A percentile compares a stretch with the other conserved stretches of the same genome.
phyloP scores from a whole-genome alignment of 495 filamentous ascomycete genomes.

The Friedmanniomyces endolithicus region DNA sequence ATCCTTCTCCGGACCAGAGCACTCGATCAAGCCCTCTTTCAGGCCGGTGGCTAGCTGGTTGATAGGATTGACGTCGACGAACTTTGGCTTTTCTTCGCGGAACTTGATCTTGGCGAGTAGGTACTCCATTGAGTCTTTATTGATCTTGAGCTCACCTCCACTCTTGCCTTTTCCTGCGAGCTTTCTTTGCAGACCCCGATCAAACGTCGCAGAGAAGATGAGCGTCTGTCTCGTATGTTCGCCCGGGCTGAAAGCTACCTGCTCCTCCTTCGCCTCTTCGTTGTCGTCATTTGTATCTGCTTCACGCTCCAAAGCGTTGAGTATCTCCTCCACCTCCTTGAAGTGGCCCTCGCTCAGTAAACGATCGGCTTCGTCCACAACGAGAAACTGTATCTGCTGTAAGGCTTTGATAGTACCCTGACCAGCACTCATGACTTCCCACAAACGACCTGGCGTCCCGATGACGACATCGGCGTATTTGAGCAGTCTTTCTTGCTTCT shows the following conservation, averaged over 20 bases:
- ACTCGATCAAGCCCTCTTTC: conserved; percentile 84
- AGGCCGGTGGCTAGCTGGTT: conserved; percentile 76
- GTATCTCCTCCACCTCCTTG: conserved; percentile 79
- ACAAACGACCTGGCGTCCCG: conserved; percentile 82
- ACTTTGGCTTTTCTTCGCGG: conserved; percentile 64
- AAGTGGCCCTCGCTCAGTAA: conserved; percentile 87
- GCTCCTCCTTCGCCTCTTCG: conserved; percentile 6
- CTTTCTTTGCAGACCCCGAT: conserved; percentile 79
- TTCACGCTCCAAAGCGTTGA: conserved; percentile 57
- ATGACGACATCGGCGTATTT: conserved; percentile 69
- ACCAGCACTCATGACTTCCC: conserved; percentile 74
- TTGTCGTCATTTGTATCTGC: conserved; percentile 34
- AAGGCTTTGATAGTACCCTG: conserved; percentile 51
- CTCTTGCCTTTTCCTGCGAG: conserved; percentile 59
- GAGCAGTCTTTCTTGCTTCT: conserved; percentile 81
- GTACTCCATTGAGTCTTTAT: conserved; percentile 80
- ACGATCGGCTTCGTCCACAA: conserved; percentile 90
- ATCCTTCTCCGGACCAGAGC: conserved; percentile 86
- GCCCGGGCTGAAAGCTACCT: not conserved
- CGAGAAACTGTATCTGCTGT: conserved; percentile 61
- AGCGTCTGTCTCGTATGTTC: conserved; percentile 63
- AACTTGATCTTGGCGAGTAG: conserved; percentile 84
- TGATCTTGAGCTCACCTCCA: conserved; percentile 48
- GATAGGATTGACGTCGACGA: conserved; percentile 78
- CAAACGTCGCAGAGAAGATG: conserved; percentile 94